Percentiles rank a stretch among this genome's conserved stretches.
These are phyloP conservation scores for Fusarium sororula DNA, from an alignment of 2,329 filamentous ascomycete genomes.

Conservation along the genomic window DNA sequence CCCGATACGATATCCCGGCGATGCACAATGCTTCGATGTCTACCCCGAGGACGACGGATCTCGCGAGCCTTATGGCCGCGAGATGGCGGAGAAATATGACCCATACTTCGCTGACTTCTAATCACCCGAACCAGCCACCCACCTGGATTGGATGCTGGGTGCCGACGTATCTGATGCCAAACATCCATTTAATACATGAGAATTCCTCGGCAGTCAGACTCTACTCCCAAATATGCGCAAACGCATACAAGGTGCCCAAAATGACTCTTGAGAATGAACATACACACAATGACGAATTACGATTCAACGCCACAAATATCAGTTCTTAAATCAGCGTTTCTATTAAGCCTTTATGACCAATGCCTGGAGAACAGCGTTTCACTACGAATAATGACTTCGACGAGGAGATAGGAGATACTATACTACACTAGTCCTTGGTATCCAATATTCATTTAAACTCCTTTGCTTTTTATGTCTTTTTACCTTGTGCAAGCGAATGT, in stretches of 20 bases:
- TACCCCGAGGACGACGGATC: conserved; percentile 80
- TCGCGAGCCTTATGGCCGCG: conserved; percentile 73
- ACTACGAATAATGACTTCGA: conserved; percentile 12
- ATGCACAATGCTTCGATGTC: conserved; percentile 82
- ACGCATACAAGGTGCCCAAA: not conserved
- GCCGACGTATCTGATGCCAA: not conserved
- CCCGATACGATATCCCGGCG: conserved; percentile 75
- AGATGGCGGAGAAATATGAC: conserved; percentile 75
- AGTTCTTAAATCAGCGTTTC: conserved; percentile 9
- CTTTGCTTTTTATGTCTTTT: conserved; percentile 8
- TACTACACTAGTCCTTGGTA: not conserved
- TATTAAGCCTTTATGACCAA: conserved; percentile 2
- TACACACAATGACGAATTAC: conserved; percentile 6
- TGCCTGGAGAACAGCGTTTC: conserved; percentile 25
- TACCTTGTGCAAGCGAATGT: not conserved
- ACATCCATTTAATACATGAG: not conserved
- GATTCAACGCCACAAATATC: conserved; percentile 20
- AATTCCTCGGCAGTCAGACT: not conserved
- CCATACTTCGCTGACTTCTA: conserved; percentile 74
- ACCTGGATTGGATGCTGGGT: not conserved
- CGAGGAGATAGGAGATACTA: not conserved
- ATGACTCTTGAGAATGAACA: not conserved
- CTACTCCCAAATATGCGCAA: not conserved
- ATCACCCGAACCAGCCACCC: not conserved
- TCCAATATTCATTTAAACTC: not conserved